A percentile compares a stretch with the other conserved stretches of the same genome.
phyloP scores from a whole-genome alignment of 2,329 filamentous ascomycete species.

The Xylariaceae sp. region DNA sequence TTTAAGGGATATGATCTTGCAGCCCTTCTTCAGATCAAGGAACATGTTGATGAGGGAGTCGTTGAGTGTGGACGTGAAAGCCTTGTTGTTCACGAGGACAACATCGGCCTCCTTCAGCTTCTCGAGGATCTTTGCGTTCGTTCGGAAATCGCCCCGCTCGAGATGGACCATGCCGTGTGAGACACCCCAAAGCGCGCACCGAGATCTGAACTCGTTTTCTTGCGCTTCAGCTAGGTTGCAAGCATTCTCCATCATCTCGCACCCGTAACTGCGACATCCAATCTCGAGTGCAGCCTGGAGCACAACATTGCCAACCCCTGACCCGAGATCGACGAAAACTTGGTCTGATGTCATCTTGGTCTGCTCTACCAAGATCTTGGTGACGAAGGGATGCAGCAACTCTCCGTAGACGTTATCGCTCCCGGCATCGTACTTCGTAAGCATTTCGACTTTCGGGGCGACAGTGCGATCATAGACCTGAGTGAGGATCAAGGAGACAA shows the following conservation, averaged over 20 bases:
- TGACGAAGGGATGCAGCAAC: constrained; percentile 78
- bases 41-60: constrained; percentile 83
- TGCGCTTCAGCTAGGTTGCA: constrained; percentile 78
- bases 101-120: constrained; percentile 83
- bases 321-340: constrained; percentile 91
- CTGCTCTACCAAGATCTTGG: constrained; percentile 71
- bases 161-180: constrained; percentile 74
- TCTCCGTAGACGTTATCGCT: constrained; percentile 95
- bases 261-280: constrained; percentile 92
- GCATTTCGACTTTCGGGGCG: constrained; percentile 77
- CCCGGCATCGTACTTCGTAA: constrained; percentile 82
- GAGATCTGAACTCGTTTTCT: constrained; percentile 74
- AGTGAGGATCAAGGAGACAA: constrained; percentile 75
- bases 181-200: constrained; percentile 86
- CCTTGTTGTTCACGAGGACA: constrained; percentile 97
- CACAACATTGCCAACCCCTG: constrained; percentile 92
- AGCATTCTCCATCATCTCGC: constrained; percentile 91
- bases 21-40: constrained; percentile 85
- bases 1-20: constrained; percentile 85
- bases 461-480: constrained; percentile 93
- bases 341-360: constrained; percentile 75
- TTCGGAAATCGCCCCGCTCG: constrained; percentile 78
- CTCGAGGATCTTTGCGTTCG: constrained; percentile 63
- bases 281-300: constrained; percentile 90
- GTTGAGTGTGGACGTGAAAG: constrained; percentile 85